Percentiles rank a stretch among this genome's conserved stretches.
Conservation (phyloP, 2,329 filamentous ascomycete species). For the Arachnomyces sp. region DNA sequence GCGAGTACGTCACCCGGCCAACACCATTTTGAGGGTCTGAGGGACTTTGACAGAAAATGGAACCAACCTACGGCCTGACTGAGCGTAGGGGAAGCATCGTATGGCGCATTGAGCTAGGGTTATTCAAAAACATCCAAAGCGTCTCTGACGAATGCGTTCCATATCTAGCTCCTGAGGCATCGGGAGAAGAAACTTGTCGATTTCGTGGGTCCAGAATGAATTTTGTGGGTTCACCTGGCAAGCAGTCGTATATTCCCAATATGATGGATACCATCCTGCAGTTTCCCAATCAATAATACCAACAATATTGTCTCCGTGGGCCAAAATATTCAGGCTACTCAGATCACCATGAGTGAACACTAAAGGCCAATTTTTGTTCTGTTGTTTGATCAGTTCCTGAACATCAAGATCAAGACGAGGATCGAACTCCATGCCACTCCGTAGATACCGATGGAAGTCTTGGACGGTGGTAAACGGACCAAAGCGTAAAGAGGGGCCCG, state of each 20-base stretch:
- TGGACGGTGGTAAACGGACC: constrained; percentile 25
- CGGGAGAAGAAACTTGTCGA: constrained; percentile 1
- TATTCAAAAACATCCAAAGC: neutral
- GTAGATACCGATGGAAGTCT: constrained; percentile 33
- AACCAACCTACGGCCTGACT: constrained; percentile 9
- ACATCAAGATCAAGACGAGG: constrained; percentile 17
- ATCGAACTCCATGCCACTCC: constrained; percentile 21
- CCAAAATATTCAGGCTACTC: constrained; percentile 21
- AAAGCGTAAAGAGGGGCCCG: constrained; percentile 19
- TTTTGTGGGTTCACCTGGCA: constrained; percentile 1
- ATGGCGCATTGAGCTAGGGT: neutral
- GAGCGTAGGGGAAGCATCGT: constrained; percentile 4
- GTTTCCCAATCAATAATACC: constrained; percentile 11
- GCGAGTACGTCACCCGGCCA: no score
- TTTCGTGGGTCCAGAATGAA: constrained; percentile 1
- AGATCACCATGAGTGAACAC: constrained; percentile 49
- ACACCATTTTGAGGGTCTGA: no score
- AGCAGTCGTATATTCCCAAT: constrained; percentile 9
- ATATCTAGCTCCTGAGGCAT: constrained; percentile 1
- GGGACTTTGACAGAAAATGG: no score
- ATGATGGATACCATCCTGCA: constrained; percentile 10
- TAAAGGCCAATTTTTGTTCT: constrained; percentile 23
- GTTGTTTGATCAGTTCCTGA: constrained; percentile 27
- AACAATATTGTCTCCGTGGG: constrained; percentile 3
- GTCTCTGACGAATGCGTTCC: constrained; percentile 3